phyloP scores from a whole-genome alignment of 768 basidiomycete genomes.

The Lactifluus piperatus region DNA sequence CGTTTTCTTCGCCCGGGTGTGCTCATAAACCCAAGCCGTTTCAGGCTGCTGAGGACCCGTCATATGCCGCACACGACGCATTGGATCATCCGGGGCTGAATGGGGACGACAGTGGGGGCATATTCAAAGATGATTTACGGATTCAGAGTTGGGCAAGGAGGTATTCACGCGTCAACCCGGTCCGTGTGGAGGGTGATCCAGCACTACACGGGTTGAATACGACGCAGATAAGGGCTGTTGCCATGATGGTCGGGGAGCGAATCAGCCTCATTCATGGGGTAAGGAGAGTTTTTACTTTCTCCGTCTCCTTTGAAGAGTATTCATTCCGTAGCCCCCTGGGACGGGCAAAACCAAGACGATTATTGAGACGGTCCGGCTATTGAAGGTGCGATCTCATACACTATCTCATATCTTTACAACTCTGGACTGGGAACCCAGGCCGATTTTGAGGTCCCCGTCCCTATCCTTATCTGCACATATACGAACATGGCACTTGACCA shows the following conservation, averaged over 20 bases:
- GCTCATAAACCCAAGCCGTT: constrained; percentile 29
- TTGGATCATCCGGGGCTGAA: constrained; percentile 32
- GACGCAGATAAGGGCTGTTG: constrained; percentile 76
- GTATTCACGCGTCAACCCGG: constrained; percentile 48
- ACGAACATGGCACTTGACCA: constrained; percentile 93
- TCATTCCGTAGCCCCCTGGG: constrained; percentile 62
- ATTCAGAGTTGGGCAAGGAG: constrained; percentile 78
- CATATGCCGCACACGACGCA: constrained; percentile 31
- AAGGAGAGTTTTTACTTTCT: constrained; percentile 23
- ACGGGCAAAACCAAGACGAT: constrained; percentile 93
- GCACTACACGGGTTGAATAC: constrained; percentile 51
- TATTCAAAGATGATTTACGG: constrained; percentile 62
- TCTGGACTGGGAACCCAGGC: constrained; percentile 31
- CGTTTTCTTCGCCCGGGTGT: constrained; percentile 33
- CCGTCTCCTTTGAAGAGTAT: background rate
- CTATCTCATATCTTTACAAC: background rate
- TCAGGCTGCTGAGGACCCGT: constrained; percentile 33
- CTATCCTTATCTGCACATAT: constrained; percentile 86
- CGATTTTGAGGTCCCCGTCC: constrained; percentile 75
- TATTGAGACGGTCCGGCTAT: constrained; percentile 70
- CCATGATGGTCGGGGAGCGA: constrained; percentile 75
- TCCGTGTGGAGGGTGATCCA: constrained; percentile 74
- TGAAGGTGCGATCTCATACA: constrained; percentile 44
- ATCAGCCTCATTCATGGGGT: constrained; percentile 85
- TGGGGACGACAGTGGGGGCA: constrained; percentile 29